Evolutionary conservation across 176 grass and related monocot species (phyloP).

Genomic region (Bromus sterilis): DNA sequence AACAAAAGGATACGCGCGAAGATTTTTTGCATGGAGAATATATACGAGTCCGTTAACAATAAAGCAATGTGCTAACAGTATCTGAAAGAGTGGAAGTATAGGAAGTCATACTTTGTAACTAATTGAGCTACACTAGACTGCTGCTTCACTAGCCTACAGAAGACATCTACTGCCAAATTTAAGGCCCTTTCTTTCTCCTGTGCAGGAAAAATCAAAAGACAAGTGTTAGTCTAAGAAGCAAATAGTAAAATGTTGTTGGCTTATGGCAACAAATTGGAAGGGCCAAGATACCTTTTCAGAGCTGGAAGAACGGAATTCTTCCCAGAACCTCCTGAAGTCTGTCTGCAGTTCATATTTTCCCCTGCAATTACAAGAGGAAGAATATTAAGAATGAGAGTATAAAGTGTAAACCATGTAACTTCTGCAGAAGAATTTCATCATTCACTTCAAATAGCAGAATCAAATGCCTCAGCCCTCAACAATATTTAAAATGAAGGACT

Average conservation of each 20-base stretch:
- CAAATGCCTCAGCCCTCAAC: neutral
- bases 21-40: neutral
- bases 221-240: conserved; percentile 23
- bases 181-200: conserved; percentile 99
- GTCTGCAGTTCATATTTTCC: conserved; percentile 85
- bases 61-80: neutral
- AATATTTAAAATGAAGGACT: conserved; percentile 11
- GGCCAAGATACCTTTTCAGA: conserved; percentile 69
- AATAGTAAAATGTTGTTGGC: conserved; percentile 6
- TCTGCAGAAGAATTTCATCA: conserved; percentile 8
- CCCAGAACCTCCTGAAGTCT: conserved; percentile 95
- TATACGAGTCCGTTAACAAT: conserved; percentile 10
- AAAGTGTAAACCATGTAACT: neutral
- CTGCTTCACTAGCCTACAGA: conserved; percentile 98
- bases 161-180: conserved; percentile 91
- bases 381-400: conserved; percentile 15
- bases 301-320: conserved; percentile 98
- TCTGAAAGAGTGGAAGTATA: neutral
- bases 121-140: conserved; percentile 89
- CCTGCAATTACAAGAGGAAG: conserved; percentile 33
- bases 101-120: conserved; percentile 70
- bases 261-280: conserved; percentile 8
- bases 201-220: conserved; percentile 19
- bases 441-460: conserved; percentile 9
- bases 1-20: neutral